These are phyloP conservation scores for Nicotiana benthamiana DNA, from an alignment of 257 asterid genomes.

Conservation along the genomic window DNA sequence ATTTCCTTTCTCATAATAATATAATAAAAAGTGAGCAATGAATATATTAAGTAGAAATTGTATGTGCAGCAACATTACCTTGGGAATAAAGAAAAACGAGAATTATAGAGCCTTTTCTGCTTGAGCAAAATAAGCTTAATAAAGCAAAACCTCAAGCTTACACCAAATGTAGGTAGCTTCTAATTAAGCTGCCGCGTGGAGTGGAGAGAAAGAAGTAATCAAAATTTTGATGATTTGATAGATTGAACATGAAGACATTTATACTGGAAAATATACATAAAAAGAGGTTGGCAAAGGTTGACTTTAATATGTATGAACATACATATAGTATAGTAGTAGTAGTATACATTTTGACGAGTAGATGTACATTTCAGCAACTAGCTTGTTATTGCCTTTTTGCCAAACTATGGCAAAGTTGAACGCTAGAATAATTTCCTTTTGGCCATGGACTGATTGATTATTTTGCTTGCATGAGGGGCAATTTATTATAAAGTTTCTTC, in stretches of 20 bases:
- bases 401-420: slow-evolving; percentile 37
- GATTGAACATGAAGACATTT: slow-evolving; percentile 28
- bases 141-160: slow-evolving; percentile 4
- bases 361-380: slow-evolving; percentile 26
- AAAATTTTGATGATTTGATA: background rate
- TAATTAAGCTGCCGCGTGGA: background rate
- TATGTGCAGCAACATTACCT: background rate
- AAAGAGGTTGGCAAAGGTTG: slow-evolving; percentile 32
- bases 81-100: background rate
- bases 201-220: slow-evolving; percentile 10
- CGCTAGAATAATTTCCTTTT: background rate
- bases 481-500: slow-evolving; percentile 8
- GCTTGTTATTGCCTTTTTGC: slow-evolving; percentile 42
- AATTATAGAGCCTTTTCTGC: slow-evolving; percentile 44
- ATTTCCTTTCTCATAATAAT: background rate
- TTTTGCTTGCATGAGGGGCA: slow-evolving; percentile 18
- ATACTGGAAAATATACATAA: slow-evolving; percentile 3
- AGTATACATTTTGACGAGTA: background rate
- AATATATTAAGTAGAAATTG: background rate
- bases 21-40: background rate
- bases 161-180: background rate
- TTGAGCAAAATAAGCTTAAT: slow-evolving; percentile 41
- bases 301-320: slow-evolving; percentile 28
- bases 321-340: background rate
- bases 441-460: background rate